These are phyloP conservation scores for Leishmania arabica DNA, from an alignment of 208 protist species.

Conservation along the genomic window DNA sequence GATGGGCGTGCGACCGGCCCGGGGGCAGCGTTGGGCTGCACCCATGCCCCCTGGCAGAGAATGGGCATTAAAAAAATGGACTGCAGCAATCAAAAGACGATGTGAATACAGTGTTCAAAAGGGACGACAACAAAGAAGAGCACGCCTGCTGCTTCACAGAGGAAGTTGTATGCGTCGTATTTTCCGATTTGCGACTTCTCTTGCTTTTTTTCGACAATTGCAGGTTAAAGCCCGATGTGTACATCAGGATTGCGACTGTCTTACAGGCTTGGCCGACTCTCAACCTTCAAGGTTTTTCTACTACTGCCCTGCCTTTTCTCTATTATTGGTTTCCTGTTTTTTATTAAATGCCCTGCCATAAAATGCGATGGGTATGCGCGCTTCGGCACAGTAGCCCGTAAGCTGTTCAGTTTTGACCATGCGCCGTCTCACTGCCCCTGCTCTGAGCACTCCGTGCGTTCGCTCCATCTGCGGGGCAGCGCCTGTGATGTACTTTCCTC, in stretches of 20 bases:
- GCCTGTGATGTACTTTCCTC: conserved; percentile 88
- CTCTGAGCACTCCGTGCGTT: conserved; percentile 43
- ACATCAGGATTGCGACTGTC: neutral
- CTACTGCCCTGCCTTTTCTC: neutral
- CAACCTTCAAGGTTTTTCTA: neutral
- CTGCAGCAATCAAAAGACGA: neutral
- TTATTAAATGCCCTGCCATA: neutral
- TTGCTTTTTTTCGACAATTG: neutral
- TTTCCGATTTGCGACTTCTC: neutral
- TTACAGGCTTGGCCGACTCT: neutral
- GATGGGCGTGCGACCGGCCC: neutral
- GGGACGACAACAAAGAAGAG: neutral
- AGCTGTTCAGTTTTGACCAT: conserved; percentile 27
- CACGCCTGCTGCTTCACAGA: neutral
- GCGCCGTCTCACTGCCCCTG: conserved; percentile 59
- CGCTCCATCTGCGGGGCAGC: conserved; percentile 82
- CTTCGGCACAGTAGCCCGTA: conserved; percentile 2
- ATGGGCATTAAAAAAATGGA: neutral
- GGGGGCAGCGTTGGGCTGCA: too few species aligned
- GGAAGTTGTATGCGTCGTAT: neutral
- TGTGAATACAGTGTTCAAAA: neutral
- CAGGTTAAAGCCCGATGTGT: neutral
- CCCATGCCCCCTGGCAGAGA: neutral
- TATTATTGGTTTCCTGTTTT: neutral
- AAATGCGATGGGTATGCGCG: neutral